phyloP scores from a whole-genome alignment of 129 eudicot genomes.

The Helianthus annuus region DNA sequence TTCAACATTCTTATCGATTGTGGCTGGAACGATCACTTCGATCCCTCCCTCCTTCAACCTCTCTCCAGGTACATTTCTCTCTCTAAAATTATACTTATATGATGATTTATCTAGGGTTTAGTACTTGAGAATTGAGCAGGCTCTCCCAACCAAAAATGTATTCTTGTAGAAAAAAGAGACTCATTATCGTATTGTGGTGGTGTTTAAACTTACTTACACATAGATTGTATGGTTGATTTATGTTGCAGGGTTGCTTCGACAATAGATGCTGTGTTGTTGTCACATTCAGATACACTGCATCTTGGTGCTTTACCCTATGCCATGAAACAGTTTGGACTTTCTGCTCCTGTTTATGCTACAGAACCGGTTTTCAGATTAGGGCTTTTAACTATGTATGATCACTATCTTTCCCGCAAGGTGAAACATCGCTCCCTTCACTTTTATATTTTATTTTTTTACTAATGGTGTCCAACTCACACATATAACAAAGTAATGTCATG shows the following conservation, averaged over 20 bases:
- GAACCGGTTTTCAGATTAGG: constrained; percentile 89
- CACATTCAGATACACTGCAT: constrained; percentile 87
- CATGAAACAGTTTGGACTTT: constrained; percentile 73
- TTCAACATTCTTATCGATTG: constrained; percentile 88
- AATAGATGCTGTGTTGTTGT: constrained; percentile 82
- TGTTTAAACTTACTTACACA: neutral
- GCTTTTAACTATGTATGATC: constrained; percentile 87
- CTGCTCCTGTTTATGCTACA: constrained; percentile 82
- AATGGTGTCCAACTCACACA: too few relatives aligned
- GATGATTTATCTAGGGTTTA: too few relatives aligned
- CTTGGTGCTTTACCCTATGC: constrained; percentile 93
- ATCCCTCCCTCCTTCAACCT: constrained; percentile 76
- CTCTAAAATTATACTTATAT: neutral
- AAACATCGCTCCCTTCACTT: constrained; percentile 23
- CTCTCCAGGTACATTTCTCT: constrained; percentile 61
- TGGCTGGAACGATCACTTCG: constrained; percentile 96
- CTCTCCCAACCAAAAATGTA: too few relatives aligned
- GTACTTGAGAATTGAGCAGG: too few relatives aligned
- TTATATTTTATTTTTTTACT: neutral
- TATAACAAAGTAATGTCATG: too few relatives aligned
- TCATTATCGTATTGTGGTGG: neutral
- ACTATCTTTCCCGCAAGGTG: constrained; percentile 85
- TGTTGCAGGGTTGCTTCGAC: constrained; percentile 74
- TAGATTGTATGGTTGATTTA: constrained; percentile 2
- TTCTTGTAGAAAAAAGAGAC: neutral